Conservation (phyloP, 352 stramenopile genomes). For the Pythium plurisporium region DNA sequence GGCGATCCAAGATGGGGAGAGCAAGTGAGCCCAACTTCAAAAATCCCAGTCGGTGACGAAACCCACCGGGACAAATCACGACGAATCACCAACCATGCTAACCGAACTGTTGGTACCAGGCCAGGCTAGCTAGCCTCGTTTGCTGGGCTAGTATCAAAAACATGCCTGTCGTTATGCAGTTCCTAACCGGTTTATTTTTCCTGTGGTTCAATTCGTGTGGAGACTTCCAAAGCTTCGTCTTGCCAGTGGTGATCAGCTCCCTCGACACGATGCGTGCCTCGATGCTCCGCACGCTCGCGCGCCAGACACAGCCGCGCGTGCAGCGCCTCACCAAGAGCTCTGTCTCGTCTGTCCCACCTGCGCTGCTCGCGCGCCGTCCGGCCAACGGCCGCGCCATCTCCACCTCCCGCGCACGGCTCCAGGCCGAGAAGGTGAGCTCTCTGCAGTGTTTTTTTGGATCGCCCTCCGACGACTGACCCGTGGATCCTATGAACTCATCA, state of each 20-base stretch:
- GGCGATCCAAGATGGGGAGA: neutral
- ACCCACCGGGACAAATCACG: neutral
- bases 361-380: slow-evolving; percentile 7
- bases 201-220: slow-evolving; percentile 7
- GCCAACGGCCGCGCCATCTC: slow-evolving; percentile 27
- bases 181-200: neutral
- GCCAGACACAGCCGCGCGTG: slow-evolving; percentile 7
- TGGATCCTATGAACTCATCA: neutral
- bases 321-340: no score
- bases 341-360: neutral
- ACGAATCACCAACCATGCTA: neutral
- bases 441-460: no score
- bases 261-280: neutral
- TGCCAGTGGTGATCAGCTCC: slow-evolving; percentile 4
- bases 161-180: neutral
- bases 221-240: neutral
- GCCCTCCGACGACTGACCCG: neutral
- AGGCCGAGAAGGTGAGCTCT: slow-evolving; percentile 59
- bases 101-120: no score
- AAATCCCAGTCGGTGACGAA: neutral
- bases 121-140: neutral
- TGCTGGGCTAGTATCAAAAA: neutral
- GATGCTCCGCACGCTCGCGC: slow-evolving; percentile 18
- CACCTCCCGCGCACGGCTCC: slow-evolving; percentile 42
- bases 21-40: slow-evolving; percentile 7